These are phyloP conservation scores for Monoraphidium neglectum DNA, from an alignment of 139 green algal genomes.

Conservation along the genomic window DNA sequence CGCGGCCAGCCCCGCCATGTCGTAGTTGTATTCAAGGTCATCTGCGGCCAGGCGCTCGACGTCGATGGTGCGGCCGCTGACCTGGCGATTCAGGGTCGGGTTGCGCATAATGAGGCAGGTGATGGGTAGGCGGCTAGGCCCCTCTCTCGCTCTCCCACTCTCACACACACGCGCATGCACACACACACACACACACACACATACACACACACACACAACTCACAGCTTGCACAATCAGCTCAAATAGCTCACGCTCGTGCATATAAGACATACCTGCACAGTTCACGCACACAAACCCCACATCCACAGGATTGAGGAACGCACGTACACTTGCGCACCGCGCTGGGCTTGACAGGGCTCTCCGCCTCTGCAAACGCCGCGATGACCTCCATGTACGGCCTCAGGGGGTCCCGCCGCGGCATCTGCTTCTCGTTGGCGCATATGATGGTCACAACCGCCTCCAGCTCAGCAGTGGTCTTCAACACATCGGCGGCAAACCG, in stretches of 20 bases:
- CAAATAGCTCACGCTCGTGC: no score
- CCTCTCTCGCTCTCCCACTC: no score
- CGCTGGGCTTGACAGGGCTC: neutral
- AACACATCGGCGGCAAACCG: slow-evolving; percentile 54
- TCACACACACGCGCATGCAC: no score
- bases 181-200: slow-evolving; percentile 15
- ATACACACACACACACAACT: no score
- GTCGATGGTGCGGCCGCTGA: neutral
- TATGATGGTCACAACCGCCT: slow-evolving; percentile 67
- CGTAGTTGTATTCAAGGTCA: slow-evolving; percentile 63
- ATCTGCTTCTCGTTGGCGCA: slow-evolving; percentile 72
- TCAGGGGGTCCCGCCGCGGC: slow-evolving; percentile 70
- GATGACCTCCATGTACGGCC: slow-evolving; percentile 78
- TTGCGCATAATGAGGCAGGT: no score
- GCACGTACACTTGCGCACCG: neutral
- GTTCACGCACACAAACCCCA: neutral
- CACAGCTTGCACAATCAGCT: no score
- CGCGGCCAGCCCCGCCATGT: slow-evolving; percentile 33
- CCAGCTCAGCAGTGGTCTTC: slow-evolving; percentile 55
- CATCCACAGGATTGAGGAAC: no score
- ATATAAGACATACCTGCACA: neutral
- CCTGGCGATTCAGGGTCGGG: no score
- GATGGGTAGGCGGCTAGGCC: no score
- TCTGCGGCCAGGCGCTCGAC: slow-evolving; percentile 41
- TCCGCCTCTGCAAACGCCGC: slow-evolving; percentile 45